Percentiles rank a stretch among this genome's conserved stretches.
phyloP scores from a whole-genome alignment of 2,329 filamentous ascomycete genomes.

The Aspergillus pseudoviridinutans region DNA sequence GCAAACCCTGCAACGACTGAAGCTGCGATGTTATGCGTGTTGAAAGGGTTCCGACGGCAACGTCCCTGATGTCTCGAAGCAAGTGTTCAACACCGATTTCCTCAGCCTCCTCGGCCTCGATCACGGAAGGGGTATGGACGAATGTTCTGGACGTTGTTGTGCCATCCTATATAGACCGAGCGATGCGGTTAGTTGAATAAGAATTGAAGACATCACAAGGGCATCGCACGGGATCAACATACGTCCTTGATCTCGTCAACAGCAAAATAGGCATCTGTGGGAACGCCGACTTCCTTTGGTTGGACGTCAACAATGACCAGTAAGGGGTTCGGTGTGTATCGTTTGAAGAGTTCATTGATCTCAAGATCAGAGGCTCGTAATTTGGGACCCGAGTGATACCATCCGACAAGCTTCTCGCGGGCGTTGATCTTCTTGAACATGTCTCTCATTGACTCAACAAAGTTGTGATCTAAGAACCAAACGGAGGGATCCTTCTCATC shows the following conservation, averaged over 20 bases:
- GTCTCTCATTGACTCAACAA: conserved; percentile 98
- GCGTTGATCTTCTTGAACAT: conserved; percentile 99
- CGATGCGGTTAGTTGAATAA: not conserved
- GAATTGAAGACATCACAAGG: not conserved
- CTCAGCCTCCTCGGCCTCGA: conserved; percentile 97
- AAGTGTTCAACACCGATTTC: conserved; percentile 98
- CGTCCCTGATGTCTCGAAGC: conserved; percentile 94
- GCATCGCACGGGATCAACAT: conserved; percentile 34
- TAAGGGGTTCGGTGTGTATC: conserved; percentile 94
- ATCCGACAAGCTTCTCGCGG: conserved; percentile 96
- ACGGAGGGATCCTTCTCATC: conserved; percentile 98
- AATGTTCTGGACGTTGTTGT: conserved; percentile 97
- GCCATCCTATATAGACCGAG: conserved; percentile 64
- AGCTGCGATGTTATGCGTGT: conserved; percentile 97
- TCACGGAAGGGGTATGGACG: conserved; percentile 95
- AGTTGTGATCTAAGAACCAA: conserved; percentile 99
- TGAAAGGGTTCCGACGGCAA: conserved; percentile 92
- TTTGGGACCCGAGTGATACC: conserved; percentile 98
- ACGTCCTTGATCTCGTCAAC: conserved; percentile 99
- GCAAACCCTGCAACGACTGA: conserved; percentile 92
- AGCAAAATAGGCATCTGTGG: conserved; percentile 97
- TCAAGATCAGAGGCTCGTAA: conserved; percentile 92
- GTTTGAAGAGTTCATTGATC: conserved; percentile 99
- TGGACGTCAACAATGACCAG: conserved; percentile 98
- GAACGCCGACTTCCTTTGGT: conserved; percentile 94